Conservation (phyloP, 768 basidiomycete genomes). For the Suillus occidentalis region DNA sequence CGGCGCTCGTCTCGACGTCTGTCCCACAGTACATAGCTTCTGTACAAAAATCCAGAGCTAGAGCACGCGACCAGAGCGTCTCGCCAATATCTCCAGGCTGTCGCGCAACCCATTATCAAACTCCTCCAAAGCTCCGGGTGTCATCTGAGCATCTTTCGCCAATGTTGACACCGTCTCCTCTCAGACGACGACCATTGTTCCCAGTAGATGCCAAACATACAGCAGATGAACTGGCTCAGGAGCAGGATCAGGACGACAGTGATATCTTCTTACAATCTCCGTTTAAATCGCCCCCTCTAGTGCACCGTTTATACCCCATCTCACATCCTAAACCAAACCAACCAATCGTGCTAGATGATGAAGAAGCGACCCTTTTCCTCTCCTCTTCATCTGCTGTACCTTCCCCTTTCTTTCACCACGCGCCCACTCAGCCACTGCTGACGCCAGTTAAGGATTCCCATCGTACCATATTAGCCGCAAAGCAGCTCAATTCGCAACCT, state of each 20-base stretch:
- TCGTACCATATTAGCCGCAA: constrained; percentile 42
- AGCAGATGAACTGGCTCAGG: constrained; percentile 33
- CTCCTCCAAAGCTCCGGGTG: constrained; percentile 33
- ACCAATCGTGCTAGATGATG: constrained; percentile 41
- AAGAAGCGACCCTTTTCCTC: constrained; percentile 59
- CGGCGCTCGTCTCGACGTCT: constrained; percentile 32
- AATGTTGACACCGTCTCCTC: constrained; percentile 66
- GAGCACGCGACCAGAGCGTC: constrained; percentile 31
- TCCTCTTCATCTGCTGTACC: constrained; percentile 43
- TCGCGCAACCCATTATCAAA: constrained; percentile 31
- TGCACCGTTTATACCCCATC: constrained; percentile 40
- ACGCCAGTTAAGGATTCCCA: constrained; percentile 58
- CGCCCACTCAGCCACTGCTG: constrained; percentile 50
- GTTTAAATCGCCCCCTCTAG: constrained; percentile 46
- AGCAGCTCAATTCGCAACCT: constrained; percentile 27
- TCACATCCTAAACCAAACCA: constrained; percentile 21
- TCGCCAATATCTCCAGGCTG: constrained; percentile 34
- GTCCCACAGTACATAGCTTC: constrained; percentile 34
- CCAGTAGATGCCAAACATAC: constrained; percentile 20
- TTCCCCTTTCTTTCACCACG: constrained; percentile 44
- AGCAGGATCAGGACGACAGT: constrained; percentile 34
- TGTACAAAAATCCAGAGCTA: constrained; percentile 21
- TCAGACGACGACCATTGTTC: constrained; percentile 46
- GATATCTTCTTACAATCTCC: constrained; percentile 58
- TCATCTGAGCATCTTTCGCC: constrained; percentile 49